Evolutionary conservation across 768 basidiomycete genomes (phyloP).

Genomic region (Fomitopsis pulvina): DNA sequence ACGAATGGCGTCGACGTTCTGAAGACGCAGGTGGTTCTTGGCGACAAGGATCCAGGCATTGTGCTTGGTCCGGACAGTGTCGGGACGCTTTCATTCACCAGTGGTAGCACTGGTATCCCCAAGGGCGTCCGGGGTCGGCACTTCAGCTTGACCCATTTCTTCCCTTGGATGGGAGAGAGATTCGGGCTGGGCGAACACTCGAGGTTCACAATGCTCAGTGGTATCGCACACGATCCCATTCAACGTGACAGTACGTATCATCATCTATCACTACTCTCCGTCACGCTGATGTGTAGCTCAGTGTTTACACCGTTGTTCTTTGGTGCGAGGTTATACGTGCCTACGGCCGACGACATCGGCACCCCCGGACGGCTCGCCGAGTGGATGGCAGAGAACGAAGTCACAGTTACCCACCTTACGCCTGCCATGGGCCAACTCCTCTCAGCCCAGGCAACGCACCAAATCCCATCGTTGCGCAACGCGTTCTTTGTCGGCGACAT

Average conservation of each 20-base stretch:
- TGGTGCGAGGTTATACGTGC: constrained; percentile 91
- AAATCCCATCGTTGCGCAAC: constrained; percentile 79
- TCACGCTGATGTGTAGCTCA: constrained; percentile 24
- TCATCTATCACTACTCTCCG: neutral
- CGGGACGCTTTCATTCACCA: constrained; percentile 93
- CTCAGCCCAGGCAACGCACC: constrained; percentile 75
- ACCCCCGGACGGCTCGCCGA: constrained; percentile 94
- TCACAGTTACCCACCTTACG: constrained; percentile 96
- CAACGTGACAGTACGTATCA: constrained; percentile 87
- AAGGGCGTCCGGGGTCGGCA: constrained; percentile 97
- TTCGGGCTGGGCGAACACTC: constrained; percentile 71
- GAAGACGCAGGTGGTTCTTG: constrained; percentile 41
- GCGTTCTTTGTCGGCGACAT: constrained; percentile 99
- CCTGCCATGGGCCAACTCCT: constrained; percentile 99
- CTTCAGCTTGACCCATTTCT: constrained; percentile 96
- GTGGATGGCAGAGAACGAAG: constrained; percentile 92
- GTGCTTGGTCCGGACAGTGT: constrained; percentile 91
- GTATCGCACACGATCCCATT: constrained; percentile 98
- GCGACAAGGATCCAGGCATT: constrained; percentile 71
- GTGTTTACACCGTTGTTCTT: constrained; percentile 99
- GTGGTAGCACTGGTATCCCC: constrained; percentile 95
- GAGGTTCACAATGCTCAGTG: constrained; percentile 97
- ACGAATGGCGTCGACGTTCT: constrained; percentile 53
- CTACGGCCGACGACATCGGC: constrained; percentile 94
- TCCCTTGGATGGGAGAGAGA: constrained; percentile 96